Base-by-base conservation (phyloP, 2,329 filamentous ascomycete species). In the Penicillium freii region DNA sequence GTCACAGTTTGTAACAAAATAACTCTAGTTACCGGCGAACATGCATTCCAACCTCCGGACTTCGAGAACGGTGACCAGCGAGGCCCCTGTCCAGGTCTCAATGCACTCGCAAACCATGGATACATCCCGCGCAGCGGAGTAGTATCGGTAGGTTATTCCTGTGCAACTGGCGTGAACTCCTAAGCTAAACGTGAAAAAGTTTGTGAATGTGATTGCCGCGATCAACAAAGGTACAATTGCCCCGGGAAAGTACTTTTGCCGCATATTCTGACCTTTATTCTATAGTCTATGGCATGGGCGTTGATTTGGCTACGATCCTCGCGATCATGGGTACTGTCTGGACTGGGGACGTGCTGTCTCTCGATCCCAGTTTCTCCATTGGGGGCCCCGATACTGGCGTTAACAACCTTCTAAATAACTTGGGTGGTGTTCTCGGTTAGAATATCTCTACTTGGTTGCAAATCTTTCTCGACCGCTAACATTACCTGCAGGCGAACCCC, bases 341-440 rank as follows among this genome's bases (percentile, higher is more conserved):
- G 61, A 76, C 77, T 4, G 82, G 82, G 1, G 80, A 84, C 58
- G 78, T 80, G 6, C 60, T 83, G 0, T 82, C 82, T 0, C 59
- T 81, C 1, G 72, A 76, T 42, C 80, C 76, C 1, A 75, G 79
- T 3, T 83, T 81, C 68, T 84, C 81, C 1, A 83, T 84, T 40
- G 81, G 81, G 11, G 80, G 80, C n/a, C 68, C 73, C 36, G 71
- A 70, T 53, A 61, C 61, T 27, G 68, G 67, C 48, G 71, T 74
- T 15, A 71, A 74, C 56, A 77, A 79, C 58, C 68, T 80, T 7
- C 69, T 80, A 5, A 70, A 73, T 25, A 77, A 81, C 48, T 62
- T 81, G 0, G 59, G 76, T 1, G 79, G 80, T 1, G 70, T 82
- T 3, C 66, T 82, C 0, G 74, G 75, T 72, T 65, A 54, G 61